Evolutionary conservation across 1,139 yeast species (phyloP).

Genomic region (Kurtzmaniella quercitrusa): DNA sequence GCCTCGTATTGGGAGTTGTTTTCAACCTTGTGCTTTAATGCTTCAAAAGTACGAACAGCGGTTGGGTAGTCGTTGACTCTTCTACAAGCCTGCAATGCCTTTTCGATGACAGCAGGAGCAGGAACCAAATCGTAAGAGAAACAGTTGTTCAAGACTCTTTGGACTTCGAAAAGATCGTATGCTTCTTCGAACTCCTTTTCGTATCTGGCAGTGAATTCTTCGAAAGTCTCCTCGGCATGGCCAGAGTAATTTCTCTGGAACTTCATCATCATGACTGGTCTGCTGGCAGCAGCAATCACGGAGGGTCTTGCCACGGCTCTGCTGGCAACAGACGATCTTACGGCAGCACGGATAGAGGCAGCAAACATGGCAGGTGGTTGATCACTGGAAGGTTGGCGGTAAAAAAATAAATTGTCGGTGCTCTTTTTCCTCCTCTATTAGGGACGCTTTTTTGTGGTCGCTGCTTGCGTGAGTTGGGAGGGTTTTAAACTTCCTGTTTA

Average conservation of each 20-base stretch:
- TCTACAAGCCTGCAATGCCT: slow-evolving; percentile 97
- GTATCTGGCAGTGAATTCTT: slow-evolving; percentile 89
- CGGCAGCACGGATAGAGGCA: slow-evolving; percentile 49
- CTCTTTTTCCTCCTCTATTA: slow-evolving; percentile 5
- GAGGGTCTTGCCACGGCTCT: slow-evolving; percentile 17
- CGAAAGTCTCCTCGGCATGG: slow-evolving; percentile 79
- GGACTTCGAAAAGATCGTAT: slow-evolving; percentile 96
- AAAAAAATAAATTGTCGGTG: slow-evolving; percentile 3
- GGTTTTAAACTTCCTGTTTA: slow-evolving; percentile 8
- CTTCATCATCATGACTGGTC: slow-evolving; percentile 9
- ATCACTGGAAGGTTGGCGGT: neutral
- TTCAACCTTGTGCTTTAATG: slow-evolving; percentile 92
- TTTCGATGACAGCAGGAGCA: slow-evolving; percentile 92
- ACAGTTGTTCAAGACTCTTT: slow-evolving; percentile 83
- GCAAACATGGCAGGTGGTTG: slow-evolving; percentile 34
- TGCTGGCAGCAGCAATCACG: slow-evolving; percentile 8
- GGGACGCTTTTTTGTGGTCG: slow-evolving; percentile 4
- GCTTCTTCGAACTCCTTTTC: slow-evolving; percentile 98
- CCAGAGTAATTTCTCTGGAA: slow-evolving; percentile 63
- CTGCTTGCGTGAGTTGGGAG: neutral
- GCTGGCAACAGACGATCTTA: slow-evolving; percentile 33
- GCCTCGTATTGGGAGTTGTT: slow-evolving; percentile 91
- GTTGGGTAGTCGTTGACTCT: slow-evolving; percentile 98
- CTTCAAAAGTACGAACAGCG: slow-evolving; percentile 96
- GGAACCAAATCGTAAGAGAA: slow-evolving; percentile 98